These are phyloP conservation scores for Coccomyxa sp. DNA, from an alignment of 139 green algal species.

Conservation along the genomic window DNA sequence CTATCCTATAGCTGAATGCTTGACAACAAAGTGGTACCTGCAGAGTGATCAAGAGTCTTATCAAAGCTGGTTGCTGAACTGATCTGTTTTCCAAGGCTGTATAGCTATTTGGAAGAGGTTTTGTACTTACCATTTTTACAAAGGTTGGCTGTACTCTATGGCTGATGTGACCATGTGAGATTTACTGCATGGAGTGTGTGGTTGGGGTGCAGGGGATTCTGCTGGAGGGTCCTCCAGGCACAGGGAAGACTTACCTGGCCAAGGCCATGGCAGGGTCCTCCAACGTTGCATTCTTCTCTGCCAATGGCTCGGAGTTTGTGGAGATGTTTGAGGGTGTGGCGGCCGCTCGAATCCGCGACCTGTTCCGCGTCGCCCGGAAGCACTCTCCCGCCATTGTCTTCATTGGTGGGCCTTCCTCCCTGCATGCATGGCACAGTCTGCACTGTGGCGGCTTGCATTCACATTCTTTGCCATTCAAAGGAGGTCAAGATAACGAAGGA, in stretches of 20 bases:
- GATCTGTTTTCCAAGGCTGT: not conserved
- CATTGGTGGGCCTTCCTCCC: conserved; percentile 63
- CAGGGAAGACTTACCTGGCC: conserved; percentile 95
- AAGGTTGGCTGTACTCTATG: too few species aligned
- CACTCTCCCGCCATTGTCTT: conserved; percentile 94
- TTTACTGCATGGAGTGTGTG: too few species aligned
- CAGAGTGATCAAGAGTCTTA: not conserved
- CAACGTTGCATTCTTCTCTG: conserved; percentile 61
- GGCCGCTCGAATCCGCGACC: conserved; percentile 73
- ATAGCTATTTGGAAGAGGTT: too few species aligned
- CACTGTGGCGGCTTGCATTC: not conserved
- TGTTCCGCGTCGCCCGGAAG: conserved; percentile 93
- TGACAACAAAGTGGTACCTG: not conserved
- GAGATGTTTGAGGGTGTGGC: conserved; percentile 77
- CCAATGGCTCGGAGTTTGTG: conserved; percentile 77
- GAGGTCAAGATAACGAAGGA: too few species aligned
- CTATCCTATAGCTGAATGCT: not conserved
- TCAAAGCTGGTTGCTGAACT: not conserved
- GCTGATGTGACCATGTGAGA: too few species aligned
- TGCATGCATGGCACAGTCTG: not conserved
- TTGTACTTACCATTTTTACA: too few species aligned
- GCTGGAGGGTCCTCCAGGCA: conserved; percentile 93
- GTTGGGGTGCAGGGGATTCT: conserved; percentile 78
- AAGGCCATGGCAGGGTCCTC: conserved; percentile 82
- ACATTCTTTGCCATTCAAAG: too few species aligned